Conservation (phyloP, 441 rosid species). For the Biscutella laevigata region DNA sequence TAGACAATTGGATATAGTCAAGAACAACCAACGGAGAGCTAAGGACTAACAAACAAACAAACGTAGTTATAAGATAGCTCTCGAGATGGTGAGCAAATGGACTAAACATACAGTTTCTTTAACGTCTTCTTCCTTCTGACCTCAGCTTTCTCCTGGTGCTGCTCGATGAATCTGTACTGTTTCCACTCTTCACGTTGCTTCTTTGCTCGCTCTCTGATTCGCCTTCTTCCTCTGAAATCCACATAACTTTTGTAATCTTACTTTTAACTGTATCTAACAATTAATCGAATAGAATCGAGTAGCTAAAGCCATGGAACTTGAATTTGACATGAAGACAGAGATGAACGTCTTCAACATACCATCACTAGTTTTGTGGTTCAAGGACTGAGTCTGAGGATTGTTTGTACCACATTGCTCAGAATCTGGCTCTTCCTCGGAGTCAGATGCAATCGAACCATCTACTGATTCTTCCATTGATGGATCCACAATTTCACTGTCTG, state of each 20-base stretch:
- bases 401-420: constrained; percentile 14
- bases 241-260: background rate
- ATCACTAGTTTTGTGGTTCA: constrained; percentile 12
- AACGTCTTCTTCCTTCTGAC: constrained; percentile 11
- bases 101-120: constrained; percentile 4
- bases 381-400: constrained; percentile 12
- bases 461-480: constrained; percentile 32
- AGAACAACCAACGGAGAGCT: too few species aligned
- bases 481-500: constrained; percentile 54
- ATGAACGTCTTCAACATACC: constrained; percentile 4
- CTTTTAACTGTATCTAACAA: background rate
- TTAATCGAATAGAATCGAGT: background rate
- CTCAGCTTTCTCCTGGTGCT: constrained; percentile 16
- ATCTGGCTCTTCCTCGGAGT: constrained; percentile 26
- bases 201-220: constrained; percentile 19
- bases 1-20: too few species aligned
- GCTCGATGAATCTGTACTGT: constrained; percentile 2
- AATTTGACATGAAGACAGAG: background rate
- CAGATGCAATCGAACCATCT: constrained; percentile 17
- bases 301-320: background rate
- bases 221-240: constrained; percentile 21
- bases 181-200: too few species aligned
- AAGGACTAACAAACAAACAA: too few species aligned
- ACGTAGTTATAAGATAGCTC: constrained; percentile 14
- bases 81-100: constrained; percentile 19